Conservation (phyloP, 495 filamentous ascomycete species). For the Neurospora tetrasperma region DNA sequence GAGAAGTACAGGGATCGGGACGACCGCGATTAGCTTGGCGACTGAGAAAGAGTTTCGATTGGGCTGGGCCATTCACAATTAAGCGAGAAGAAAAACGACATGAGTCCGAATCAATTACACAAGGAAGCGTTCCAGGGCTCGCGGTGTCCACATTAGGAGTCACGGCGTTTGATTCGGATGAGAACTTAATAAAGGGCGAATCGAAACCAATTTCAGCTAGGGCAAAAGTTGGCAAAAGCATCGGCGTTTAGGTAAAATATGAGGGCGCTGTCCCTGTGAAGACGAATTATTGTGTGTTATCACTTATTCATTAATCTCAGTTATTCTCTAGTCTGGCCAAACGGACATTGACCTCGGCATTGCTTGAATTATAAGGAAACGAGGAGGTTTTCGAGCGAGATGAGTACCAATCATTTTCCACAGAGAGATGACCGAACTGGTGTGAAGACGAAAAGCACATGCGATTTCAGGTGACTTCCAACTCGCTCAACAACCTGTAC, state of each 20-base stretch:
- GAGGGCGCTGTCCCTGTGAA: neutral
- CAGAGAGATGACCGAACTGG: neutral
- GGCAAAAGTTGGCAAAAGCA: neutral
- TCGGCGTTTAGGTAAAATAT: neutral
- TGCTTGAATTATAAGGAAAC: neutral
- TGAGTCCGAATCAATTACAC: neutral
- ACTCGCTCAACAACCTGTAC: neutral
- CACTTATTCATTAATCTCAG: neutral
- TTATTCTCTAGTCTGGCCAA: neutral
- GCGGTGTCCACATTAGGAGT: neutral
- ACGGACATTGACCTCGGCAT: neutral
- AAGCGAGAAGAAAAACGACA: neutral
- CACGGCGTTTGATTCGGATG: neutral
- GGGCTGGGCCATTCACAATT: neutral
- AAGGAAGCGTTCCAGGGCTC: neutral
- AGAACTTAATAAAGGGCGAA: neutral
- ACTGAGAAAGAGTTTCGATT: neutral
- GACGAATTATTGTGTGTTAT: neutral
- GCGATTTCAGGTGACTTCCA: neutral
- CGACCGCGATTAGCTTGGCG: neutral
- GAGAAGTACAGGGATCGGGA: neutral
- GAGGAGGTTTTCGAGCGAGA: neutral
- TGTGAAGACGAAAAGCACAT: neutral
- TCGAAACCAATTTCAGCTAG: neutral
- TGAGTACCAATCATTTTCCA: neutral